These are phyloP conservation scores for Populus deltoides DNA, from an alignment of 345 rosid genomes.

Conservation along the genomic window DNA sequence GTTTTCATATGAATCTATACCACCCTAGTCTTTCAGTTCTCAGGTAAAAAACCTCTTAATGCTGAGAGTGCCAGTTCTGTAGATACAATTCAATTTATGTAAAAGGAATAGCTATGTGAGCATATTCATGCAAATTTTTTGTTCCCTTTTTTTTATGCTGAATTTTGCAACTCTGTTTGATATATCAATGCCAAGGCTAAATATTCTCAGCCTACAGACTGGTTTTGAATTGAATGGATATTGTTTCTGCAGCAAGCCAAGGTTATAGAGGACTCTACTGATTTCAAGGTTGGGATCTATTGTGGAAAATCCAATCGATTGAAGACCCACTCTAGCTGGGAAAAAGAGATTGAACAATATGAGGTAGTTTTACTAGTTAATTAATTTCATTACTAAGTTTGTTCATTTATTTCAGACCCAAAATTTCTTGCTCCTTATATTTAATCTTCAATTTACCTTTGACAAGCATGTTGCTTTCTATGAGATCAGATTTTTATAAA, in stretches of 20 bases:
- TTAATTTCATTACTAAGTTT: neutral
- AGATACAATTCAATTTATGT: neutral
- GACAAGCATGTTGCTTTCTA: neutral
- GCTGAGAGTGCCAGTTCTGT: neutral
- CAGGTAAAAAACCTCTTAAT: neutral
- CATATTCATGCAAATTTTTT: neutral
- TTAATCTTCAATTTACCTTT: no score
- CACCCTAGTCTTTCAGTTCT: constrained; percentile 4
- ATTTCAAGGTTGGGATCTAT: constrained; percentile 67
- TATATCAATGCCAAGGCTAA: neutral
- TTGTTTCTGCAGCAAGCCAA: constrained; percentile 67
- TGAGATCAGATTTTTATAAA: neutral
- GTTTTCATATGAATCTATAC: neutral
- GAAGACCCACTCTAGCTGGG: constrained; percentile 68
- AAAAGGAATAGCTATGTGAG: neutral
- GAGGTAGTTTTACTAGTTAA: constrained; percentile 55
- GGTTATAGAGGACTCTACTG: constrained; percentile 65
- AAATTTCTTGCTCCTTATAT: constrained; percentile 1
- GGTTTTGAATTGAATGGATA: constrained; percentile 17
- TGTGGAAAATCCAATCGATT: constrained; percentile 56
- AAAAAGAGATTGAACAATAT: constrained; percentile 55
- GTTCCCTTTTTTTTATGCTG: neutral
- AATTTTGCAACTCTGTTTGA: neutral
- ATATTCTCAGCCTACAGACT: neutral
- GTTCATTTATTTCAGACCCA: constrained; percentile 5